A percentile compares a stretch with the other conserved stretches of the same genome.
Conservation (phyloP, 495 filamentous ascomycete species). For the Aspergillus avenaceus region DNA sequence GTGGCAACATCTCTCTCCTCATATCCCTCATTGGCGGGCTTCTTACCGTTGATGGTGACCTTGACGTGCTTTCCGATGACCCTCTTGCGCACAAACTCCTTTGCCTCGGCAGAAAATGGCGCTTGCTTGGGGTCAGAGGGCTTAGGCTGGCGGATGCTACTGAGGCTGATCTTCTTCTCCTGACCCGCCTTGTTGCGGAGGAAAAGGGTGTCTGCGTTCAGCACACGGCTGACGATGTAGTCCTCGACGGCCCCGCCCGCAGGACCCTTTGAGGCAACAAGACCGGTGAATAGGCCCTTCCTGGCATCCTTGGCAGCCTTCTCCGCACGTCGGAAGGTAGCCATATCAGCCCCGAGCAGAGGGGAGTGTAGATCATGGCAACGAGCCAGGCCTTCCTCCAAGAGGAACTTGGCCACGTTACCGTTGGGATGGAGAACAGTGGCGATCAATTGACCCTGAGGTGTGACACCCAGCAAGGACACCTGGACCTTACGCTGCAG, state of each 20-base stretch:
- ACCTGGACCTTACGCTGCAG: conserved; percentile 82
- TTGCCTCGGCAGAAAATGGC: conserved; percentile 86
- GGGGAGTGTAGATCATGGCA: conserved; percentile 94
- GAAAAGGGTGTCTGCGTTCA: conserved; percentile 85
- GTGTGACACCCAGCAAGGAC: conserved; percentile 77
- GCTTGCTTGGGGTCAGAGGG: conserved; percentile 74
- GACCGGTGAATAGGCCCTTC: conserved; percentile 71
- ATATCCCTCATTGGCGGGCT: conserved; percentile 83
- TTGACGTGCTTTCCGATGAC: conserved; percentile 93
- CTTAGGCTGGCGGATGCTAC: conserved; percentile 89
- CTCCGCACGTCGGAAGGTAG: conserved; percentile 78
- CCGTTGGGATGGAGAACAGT: conserved; percentile 81
- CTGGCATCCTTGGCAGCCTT: conserved; percentile 72
- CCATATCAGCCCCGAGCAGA: conserved; percentile 83
- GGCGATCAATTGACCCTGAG: conserved; percentile 78
- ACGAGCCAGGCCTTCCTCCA: conserved; percentile 81
- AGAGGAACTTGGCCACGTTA: conserved; percentile 83
- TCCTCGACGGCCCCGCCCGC: conserved; percentile 58
- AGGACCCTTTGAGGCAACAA: conserved; percentile 57
- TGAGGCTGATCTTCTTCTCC: conserved; percentile 88
- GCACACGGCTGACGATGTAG: conserved; percentile 75
- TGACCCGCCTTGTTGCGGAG: conserved; percentile 74
- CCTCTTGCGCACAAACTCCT: conserved; percentile 91
- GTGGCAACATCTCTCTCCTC: conserved; percentile 95
- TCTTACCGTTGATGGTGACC: conserved; percentile 83